phyloP scores from a whole-genome alignment of 2,329 filamentous ascomycete species.

The Aspergillus puulaauensis region DNA sequence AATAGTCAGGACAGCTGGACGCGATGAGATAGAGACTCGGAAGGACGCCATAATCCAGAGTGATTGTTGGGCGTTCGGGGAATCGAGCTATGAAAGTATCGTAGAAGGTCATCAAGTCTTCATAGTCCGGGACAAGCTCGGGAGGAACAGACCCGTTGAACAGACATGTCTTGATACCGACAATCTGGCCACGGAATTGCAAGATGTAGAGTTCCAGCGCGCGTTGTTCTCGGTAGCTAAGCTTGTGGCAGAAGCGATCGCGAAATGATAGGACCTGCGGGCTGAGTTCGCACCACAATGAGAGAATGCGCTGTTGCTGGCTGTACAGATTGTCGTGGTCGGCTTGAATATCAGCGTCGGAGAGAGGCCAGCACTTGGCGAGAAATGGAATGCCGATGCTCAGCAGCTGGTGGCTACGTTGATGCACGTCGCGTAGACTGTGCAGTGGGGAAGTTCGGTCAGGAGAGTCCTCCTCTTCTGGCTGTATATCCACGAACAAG shows the following conservation, averaged over 20 bases:
- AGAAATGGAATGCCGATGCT: constrained; percentile 14
- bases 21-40: constrained; percentile 10
- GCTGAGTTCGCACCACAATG: neutral
- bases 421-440: neutral
- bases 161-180: constrained; percentile 13
- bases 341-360: constrained; percentile 7
- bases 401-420: neutral
- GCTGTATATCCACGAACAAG: neutral
- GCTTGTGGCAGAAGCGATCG: neutral
- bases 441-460: neutral
- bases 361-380: neutral
- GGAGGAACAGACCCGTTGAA: neutral
- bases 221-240: constrained; percentile 10
- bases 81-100: constrained; percentile 6
- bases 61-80: constrained; percentile 2
- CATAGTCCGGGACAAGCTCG: constrained; percentile 8
- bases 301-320: neutral
- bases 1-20: constrained; percentile 13
- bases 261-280: neutral
- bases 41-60: constrained; percentile 12
- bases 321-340: constrained; percentile 7
- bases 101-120: neutral
- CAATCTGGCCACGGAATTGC: constrained; percentile 5
- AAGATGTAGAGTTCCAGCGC: constrained; percentile 15
- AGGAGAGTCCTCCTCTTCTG: neutral